Evolutionary conservation across 75 land plant genomes (phyloP), one percentile per base, ranked within the genome.

Genomic region (Gnetum montanum): DNA sequence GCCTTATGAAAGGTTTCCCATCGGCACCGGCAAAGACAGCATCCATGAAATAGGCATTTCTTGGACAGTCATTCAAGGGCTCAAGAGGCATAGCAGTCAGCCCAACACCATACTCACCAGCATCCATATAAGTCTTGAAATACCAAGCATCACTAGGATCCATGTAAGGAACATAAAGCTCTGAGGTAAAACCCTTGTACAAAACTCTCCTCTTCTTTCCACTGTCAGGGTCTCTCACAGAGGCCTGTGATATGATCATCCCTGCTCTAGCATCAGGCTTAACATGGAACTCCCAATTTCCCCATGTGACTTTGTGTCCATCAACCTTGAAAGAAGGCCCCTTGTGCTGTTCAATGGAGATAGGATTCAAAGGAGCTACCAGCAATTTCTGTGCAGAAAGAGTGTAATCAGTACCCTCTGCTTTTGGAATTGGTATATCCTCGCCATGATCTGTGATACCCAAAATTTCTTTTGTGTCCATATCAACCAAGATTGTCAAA

Each of bases 81-180:
- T 81, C 86, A 16, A 90, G 84, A 26, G 86, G 51, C 71, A 77
- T 70, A 29, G 85, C 57, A 41, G 60, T 70, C 4, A 77, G 46
- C 30, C 96, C 96, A 57, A 90, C 72, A 43, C 90, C 90, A 65
- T 85, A 90, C 46, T 90, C 96, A 4, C 96, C 90, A 0, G 86
- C 90, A 66, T 79, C 82, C 90, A 86, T 72, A 59, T 85, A 90
- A 8, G 96, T 85, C 74, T 79, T 86, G 64, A 81, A 89, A 50
- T 78, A 89, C 95, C 95, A 90, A 4, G 78, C 86, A 27, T 85
- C 86, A 4, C 76, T 71, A 6, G 96, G 90, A 47, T 85, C 86
- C 83, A 85, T 86, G 59, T 90, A 90, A 12, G 96, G 96, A 59
- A 90, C 90, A 57, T 82, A 90, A 18, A 90, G 58, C 68, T 90